A percentile compares a stretch with the other conserved stretches of the same genome.
phyloP scores from a whole-genome alignment of 768 basidiomycete genomes.

The Leccinum fibrillosum region DNA sequence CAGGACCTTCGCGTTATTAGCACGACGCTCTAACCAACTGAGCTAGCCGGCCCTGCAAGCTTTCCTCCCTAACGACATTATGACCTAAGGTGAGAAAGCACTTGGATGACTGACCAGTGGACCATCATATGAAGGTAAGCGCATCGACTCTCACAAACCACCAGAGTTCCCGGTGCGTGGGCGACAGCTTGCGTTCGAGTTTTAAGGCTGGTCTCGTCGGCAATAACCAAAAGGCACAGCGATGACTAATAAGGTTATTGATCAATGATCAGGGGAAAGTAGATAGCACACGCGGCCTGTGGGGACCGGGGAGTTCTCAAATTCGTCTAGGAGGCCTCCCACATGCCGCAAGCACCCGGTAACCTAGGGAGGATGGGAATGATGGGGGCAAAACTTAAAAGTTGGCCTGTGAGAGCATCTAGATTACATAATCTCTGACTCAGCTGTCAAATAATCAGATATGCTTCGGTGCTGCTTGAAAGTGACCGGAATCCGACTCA shows the following conservation, averaged over 20 bases:
- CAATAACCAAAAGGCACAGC: too few species aligned
- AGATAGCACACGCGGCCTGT: too few species aligned
- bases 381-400: not conserved
- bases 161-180: too few species aligned
- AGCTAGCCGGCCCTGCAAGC: slow-evolving; percentile 24
- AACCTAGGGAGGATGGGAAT: not conserved
- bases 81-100: not conserved
- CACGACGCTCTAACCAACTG: slow-evolving; percentile 35
- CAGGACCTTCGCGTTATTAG: slow-evolving; percentile 51
- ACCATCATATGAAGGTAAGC: too few species aligned
- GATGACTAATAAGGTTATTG: too few species aligned
- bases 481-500: not conserved
- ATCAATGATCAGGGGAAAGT: too few species aligned
- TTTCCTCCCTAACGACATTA: not conserved
- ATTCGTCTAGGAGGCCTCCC: not conserved
- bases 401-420: not conserved
- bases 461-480: not conserved
- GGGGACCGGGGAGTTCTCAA: too few species aligned
- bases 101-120: not conserved
- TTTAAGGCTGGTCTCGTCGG: too few species aligned
- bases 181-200: too few species aligned
- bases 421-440: not conserved
- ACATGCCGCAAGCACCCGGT: not conserved
- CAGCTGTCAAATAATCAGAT: not conserved
- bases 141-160: too few species aligned